These are phyloP conservation scores for Colletotrichum sidae DNA, from an alignment of 2,329 filamentous ascomycete species.

Conservation along the genomic window DNA sequence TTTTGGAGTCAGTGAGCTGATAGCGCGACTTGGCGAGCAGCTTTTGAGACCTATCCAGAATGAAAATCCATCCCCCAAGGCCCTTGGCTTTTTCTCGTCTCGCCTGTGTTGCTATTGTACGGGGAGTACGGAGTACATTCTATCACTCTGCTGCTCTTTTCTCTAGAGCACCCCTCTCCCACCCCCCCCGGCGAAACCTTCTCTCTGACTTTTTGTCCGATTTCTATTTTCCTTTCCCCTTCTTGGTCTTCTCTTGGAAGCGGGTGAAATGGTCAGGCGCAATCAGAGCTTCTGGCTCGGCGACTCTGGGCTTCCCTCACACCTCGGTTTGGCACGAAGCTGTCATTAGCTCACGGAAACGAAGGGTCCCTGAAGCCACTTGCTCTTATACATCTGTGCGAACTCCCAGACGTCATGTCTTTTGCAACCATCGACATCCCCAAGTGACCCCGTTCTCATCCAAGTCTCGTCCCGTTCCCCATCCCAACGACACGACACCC, in stretches of 20 bases:
- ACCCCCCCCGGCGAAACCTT: background rate
- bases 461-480: too few relatives aligned
- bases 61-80: constrained; percentile 8
- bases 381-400: too few relatives aligned
- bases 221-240: constrained; percentile 1
- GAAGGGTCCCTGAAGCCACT: background rate
- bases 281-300: constrained; percentile 26
- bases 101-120: background rate
- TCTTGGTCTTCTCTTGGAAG: constrained; percentile 27
- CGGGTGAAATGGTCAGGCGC: constrained; percentile 20
- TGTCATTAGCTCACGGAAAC: constrained; percentile 14
- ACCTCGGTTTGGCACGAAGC: background rate
- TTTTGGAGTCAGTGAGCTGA: constrained; percentile 35
- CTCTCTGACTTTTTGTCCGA: background rate
- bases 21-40: constrained; percentile 33
- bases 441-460: too few relatives aligned
- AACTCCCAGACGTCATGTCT: too few relatives aligned
- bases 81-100: constrained; percentile 9
- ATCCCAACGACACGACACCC: too few relatives aligned
- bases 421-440: too few relatives aligned
- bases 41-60: constrained; percentile 17
- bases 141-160: background rate
- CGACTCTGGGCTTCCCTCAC: constrained; percentile 29
- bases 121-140: too few relatives aligned
- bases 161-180: background rate